Base-by-base conservation (phyloP, 106 monocot genomes). In the Platanthera guangdongensis region DNA sequence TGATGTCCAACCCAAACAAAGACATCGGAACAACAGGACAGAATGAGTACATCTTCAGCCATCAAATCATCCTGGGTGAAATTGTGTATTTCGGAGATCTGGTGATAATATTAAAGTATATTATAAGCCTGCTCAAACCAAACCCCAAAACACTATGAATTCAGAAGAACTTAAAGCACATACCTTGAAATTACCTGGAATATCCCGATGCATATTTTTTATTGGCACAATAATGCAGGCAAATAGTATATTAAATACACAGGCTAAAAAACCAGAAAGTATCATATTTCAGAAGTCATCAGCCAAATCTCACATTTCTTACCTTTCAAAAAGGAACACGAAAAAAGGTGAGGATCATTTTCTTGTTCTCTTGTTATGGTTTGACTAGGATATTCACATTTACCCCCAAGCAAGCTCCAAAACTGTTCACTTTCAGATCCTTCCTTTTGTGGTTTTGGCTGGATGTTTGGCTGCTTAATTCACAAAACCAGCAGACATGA, bases 1-100 rank as follows among this genome's bases (percentile, higher is more conserved):
- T 87, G 84, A 47, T 89, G 84, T 46, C 95, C 95, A 46, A 88
- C 78, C 95, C 95, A 95, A 76, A 95, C 90, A 85, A 85, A 95
- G 28, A 95, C 82, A 65, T 81, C 75, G 1, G 86, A 85, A 52
- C 75, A 79, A 75, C 90, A 92, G 64, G 90, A 90, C 49, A 95
- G 79, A 81, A 95, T 86, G 80, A 88, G 92, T 78, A 88, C 74
- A 76, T 95, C 95, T 80, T 95, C 95, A 0, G 92, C 90, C 92
- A 92, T 90, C 76, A 95, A 74, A 83, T 95, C 95, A 79, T 95
- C 95, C 80, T 95, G 95, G 46, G 78, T 92, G 73, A 95, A 95
- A 68, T 90, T 92, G 83, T 81, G 84, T 80, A 95, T 86, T 76
- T 95, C 95, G 54, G 74, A 86, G 52, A 90, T 74, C 93, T 93